Evolutionary conservation across 176 grass and related monocot genomes (phyloP), one percentile per base, ranked within the genome.

Genomic region (Puccinellia tenuiflora): DNA sequence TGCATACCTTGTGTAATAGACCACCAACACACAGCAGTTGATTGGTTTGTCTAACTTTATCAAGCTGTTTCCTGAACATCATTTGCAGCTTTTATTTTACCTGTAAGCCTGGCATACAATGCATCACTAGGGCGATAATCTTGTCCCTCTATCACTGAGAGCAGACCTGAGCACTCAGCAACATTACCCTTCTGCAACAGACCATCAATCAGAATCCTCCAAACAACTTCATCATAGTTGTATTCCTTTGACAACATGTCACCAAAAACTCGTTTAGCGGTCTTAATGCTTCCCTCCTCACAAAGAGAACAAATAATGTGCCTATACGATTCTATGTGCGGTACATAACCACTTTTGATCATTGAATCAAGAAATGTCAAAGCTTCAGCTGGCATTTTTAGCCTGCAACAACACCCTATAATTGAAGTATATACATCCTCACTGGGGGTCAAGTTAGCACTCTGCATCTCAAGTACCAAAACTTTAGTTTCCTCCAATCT

Each of bases 141-240:
- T 35, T 59, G 80, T 80, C 90, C 90, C 75, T 90, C 90, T 92
- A 97, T 94, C 54, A 92, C 51, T 9, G 82, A 86, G 25, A 97
- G 80, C 47, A 94, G 84, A 26, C 77, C 72, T 38, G 77, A 90
- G 74, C 85, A 93, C 55, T 87, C 74, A 80, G 88, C 66, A 78
- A 78, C 78, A 78, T 86, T 84, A 22, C 90, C 92, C 29, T 80
- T 94, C 72, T 67, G 52, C 81, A 97, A 81, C 75, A 97, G 69
- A 43, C 81, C 85, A 89, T 92, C 88, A 86, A 94, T 79, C 70
- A 97, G 86, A 86, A 97, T 97, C 75, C 90, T 97, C 89, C 91
- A 90, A 62, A 73, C 92, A 83, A 97, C 85, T 86, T 97, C 94
- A 94, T 97, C 85, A 17, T 78, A 77, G 81, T 90, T 94, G 87